phyloP scores from a whole-genome alignment of 257 asterid genomes.

The Scutellaria baicalensis region DNA sequence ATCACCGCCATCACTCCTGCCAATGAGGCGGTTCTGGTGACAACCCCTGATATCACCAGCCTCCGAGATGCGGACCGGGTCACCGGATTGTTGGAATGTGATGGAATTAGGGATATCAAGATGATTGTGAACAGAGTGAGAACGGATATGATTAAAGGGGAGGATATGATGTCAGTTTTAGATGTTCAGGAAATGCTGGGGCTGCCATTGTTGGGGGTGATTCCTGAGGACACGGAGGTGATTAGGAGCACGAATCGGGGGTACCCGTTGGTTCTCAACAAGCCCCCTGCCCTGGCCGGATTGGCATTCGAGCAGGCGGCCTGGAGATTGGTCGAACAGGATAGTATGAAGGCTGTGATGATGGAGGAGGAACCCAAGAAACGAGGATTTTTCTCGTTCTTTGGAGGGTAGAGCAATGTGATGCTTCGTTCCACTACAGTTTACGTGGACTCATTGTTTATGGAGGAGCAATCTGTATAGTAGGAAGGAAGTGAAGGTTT shows the following conservation, averaged over 20 bases:
- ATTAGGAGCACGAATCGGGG: constrained; percentile 90
- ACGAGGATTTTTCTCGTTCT: constrained; percentile 84
- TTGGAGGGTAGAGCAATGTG: constrained; percentile 49
- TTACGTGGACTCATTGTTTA: neutral
- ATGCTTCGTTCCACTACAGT: neutral
- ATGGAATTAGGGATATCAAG: constrained; percentile 91
- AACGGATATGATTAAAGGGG: constrained; percentile 93
- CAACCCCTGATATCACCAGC: constrained; percentile 91
- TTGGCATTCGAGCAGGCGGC: constrained; percentile 97
- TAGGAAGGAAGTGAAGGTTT: constrained; percentile 24
- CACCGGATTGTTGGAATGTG: constrained; percentile 84
- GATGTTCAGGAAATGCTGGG: constrained; percentile 97
- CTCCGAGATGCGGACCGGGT: constrained; percentile 93
- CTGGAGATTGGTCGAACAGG: constrained; percentile 98
- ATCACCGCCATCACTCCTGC: constrained; percentile 96
- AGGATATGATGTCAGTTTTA: constrained; percentile 97
- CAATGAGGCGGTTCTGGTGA: constrained; percentile 85
- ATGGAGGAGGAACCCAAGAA: constrained; percentile 95
- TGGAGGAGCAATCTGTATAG: constrained; percentile 31
- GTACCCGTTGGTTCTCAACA: constrained; percentile 81
- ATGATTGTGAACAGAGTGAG: constrained; percentile 95
- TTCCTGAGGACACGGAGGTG: constrained; percentile 92
- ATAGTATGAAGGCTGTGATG: constrained; percentile 94
- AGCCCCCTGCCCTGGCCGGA: constrained; percentile 93
- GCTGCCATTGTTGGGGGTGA: constrained; percentile 79